These are phyloP conservation scores for Phytophthora pinifolia DNA, from an alignment of 352 stramenopile species.

Conservation along the genomic window DNA sequence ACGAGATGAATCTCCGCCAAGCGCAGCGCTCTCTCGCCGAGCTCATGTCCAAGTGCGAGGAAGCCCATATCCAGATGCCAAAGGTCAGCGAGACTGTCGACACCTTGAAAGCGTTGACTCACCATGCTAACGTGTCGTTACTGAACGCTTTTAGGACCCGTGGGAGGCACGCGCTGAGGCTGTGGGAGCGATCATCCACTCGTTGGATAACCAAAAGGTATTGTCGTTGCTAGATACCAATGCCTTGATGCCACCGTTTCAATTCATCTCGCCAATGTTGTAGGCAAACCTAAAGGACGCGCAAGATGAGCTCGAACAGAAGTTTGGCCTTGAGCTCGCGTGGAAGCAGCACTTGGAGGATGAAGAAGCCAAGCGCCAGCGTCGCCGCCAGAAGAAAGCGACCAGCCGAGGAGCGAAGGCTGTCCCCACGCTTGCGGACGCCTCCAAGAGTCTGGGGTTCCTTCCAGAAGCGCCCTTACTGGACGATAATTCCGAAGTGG, in stretches of 20 bases:
- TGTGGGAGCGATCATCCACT: slow-evolving; percentile 43
- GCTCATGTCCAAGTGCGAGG: slow-evolving; percentile 61
- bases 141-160: slow-evolving; percentile 29
- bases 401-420: slow-evolving; percentile 1
- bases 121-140: background rate
- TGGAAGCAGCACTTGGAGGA: slow-evolving; percentile 53
- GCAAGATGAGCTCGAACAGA: slow-evolving; percentile 57
- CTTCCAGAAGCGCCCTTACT: background rate
- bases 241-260: background rate
- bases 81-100: slow-evolving; percentile 24
- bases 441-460: background rate
- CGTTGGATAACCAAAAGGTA: slow-evolving; percentile 44
- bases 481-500: background rate
- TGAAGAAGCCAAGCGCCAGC: slow-evolving; percentile 37
- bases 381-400: slow-evolving; percentile 31
- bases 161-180: slow-evolving; percentile 39
- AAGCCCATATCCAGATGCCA: slow-evolving; percentile 55
- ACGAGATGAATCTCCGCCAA: slow-evolving; percentile 64
- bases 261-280: background rate
- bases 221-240: background rate
- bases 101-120: background rate
- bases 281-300: slow-evolving; percentile 47
- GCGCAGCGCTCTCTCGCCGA: slow-evolving; percentile 61
- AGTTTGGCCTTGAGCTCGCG: slow-evolving; percentile 49
- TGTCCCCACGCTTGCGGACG: background rate